Evolutionary conservation across 208 protist species (phyloP).

Genomic region (Leishmania aethiopica): DNA sequence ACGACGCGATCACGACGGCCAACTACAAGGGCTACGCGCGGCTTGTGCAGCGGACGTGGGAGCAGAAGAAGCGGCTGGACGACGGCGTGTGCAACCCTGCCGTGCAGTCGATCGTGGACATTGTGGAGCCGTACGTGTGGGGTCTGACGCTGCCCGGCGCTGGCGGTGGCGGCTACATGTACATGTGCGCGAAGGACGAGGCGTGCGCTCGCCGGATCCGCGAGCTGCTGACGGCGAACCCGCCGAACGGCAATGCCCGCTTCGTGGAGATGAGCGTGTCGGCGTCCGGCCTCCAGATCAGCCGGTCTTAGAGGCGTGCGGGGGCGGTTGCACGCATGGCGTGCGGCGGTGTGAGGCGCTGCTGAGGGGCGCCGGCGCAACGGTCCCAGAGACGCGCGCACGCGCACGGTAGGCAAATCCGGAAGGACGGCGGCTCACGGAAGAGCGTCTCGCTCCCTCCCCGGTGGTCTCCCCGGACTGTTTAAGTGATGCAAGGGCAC

Average conservation of each 20-base stretch:
- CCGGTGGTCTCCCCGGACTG: no score
- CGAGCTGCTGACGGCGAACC: constrained; percentile 34
- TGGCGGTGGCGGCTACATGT: constrained; percentile 74
- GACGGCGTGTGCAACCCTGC: constrained; percentile 34
- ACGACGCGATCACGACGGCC: constrained; percentile 42
- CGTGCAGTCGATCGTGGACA: constrained; percentile 44
- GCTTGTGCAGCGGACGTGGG: constrained; percentile 48
- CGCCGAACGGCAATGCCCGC: constrained; percentile 46
- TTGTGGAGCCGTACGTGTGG: constrained; percentile 43
- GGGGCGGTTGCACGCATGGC: not conserved
- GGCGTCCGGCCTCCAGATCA: constrained; percentile 39
- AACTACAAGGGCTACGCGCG: constrained; percentile 44
- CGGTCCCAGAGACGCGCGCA: no score
- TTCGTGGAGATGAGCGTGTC: constrained; percentile 63
- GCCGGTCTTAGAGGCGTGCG: constrained; percentile 2
- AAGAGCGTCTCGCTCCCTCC: not conserved
- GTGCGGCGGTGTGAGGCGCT: not conserved
- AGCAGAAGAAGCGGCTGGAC: constrained; percentile 59
- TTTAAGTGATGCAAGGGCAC: no score
- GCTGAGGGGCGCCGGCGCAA: not conserved
- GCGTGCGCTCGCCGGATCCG: constrained; percentile 38
- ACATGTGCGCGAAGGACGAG: constrained; percentile 61
- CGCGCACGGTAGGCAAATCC: no score
- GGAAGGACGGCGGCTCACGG: not conserved
- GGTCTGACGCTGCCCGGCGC: constrained; percentile 58